A percentile compares a stretch with the other conserved stretches of the same genome.
Conservation (phyloP, 78 protist genomes). For the Dictyostelium firmibasis region DNA sequence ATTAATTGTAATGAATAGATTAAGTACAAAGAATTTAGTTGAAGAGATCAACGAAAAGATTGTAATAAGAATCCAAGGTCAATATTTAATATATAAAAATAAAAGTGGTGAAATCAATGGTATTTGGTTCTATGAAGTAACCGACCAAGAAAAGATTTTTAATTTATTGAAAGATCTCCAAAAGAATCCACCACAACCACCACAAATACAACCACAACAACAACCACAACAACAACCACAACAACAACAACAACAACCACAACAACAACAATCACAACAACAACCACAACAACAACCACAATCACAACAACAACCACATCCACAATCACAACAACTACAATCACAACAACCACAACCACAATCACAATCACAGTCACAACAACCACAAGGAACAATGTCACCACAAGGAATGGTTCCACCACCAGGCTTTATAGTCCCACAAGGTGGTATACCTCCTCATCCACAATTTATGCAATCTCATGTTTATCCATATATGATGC, state of each 20-base stretch:
- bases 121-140: slow-evolving; percentile 59
- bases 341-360: slow-evolving; percentile 31
- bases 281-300: slow-evolving; percentile 15
- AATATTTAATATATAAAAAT: slow-evolving; percentile 49
- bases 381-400: neutral
- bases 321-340: neutral
- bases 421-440: slow-evolving; percentile 12
- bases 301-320: slow-evolving; percentile 8
- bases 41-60: slow-evolving; percentile 58
- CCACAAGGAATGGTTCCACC: slow-evolving; percentile 23
- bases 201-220: slow-evolving; percentile 1
- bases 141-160: slow-evolving; percentile 49
- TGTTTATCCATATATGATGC: slow-evolving; percentile 9
- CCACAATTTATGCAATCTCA: slow-evolving; percentile 14
- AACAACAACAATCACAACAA: slow-evolving; percentile 2
- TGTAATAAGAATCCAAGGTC: slow-evolving; percentile 41
- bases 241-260: neutral
- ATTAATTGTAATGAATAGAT: slow-evolving; percentile 59
- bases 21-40: slow-evolving; percentile 58
- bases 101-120: slow-evolving; percentile 36
- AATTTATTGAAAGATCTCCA: slow-evolving; percentile 45
- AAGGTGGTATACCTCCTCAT: neutral
- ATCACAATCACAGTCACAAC: neutral
- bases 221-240: slow-evolving; percentile 7
- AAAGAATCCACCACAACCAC: slow-evolving; percentile 32